A percentile compares a stretch with the other conserved stretches of the same genome.
Conservation (phyloP, 169 alveolate species). For the Plasmodium coatneyi region DNA sequence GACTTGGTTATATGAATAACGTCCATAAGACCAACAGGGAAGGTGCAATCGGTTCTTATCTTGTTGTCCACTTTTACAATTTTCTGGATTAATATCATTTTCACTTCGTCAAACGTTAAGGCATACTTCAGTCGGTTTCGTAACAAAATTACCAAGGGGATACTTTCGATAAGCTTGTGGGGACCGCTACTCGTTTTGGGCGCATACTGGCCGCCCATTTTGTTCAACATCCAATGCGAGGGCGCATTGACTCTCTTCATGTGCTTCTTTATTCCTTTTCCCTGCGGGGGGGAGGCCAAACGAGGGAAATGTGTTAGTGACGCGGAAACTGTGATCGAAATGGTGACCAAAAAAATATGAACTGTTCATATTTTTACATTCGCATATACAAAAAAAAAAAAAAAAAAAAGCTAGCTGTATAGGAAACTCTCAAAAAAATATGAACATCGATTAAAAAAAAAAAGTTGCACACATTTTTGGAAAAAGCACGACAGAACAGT, state of each 20-base stretch:
- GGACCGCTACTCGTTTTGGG: conserved; percentile 96
- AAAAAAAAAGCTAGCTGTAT: neutral
- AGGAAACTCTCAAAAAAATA: neutral
- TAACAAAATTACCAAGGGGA: conserved; percentile 95
- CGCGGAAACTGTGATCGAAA: neutral
- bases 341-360: neutral
- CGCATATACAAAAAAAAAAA: neutral
- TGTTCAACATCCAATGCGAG: conserved; percentile 98
- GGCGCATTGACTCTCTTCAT: conserved; percentile 99
- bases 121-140: conserved; percentile 96
- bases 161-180: conserved; percentile 97
- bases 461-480: neutral
- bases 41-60: conserved; percentile 96
- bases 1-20: conserved; percentile 95
- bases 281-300: conserved; percentile 80
- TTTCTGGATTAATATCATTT: conserved; percentile 96
- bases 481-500: neutral
- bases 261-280: conserved; percentile 99
- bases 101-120: conserved; percentile 95
- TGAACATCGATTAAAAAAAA: neutral
- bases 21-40: conserved; percentile 99
- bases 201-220: conserved; percentile 96
- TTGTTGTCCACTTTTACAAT: conserved; percentile 96
- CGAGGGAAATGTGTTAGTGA: neutral
- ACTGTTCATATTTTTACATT: neutral